These are phyloP conservation scores for Alternaria triticina DNA, from an alignment of 2,329 filamentous ascomycete species.

Conservation along the genomic window DNA sequence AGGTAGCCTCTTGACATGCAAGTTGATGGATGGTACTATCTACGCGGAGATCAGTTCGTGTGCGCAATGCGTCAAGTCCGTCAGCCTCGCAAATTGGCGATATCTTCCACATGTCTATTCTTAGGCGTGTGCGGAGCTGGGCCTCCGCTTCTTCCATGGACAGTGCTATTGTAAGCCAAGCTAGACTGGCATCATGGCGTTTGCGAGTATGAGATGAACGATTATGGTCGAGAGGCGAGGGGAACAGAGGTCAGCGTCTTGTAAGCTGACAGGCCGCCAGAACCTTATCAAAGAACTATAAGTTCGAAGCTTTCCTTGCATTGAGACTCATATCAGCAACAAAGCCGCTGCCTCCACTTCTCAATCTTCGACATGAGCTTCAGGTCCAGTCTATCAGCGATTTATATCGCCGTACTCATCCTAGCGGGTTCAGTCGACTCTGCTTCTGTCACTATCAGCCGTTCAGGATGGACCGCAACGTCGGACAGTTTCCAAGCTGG, in stretches of 20 bases:
- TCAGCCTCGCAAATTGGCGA: neutral
- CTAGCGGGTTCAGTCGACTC: conserved; percentile 11
- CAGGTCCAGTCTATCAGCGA: neutral
- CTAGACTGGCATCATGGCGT: neutral
- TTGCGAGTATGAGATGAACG: too few relatives aligned
- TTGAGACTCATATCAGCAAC: neutral
- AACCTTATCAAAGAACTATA: neutral
- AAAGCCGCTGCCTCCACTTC: neutral
- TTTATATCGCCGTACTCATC: conserved; percentile 1
- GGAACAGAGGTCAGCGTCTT: neutral
- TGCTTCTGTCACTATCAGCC: conserved; percentile 25
- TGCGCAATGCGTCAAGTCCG: neutral
- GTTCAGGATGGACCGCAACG: conserved; percentile 33
- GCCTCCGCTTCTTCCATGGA: neutral
- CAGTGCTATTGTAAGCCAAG: neutral
- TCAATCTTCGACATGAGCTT: neutral
- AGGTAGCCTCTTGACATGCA: neutral
- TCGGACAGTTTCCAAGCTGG: conserved; percentile 33
- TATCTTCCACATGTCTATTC: neutral
- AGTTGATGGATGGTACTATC: neutral
- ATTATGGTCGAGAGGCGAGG: neutral
- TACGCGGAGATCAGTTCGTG: neutral
- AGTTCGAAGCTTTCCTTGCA: neutral
- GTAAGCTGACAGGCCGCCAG: neutral
- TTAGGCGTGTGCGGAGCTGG: neutral